Base-by-base conservation (phyloP, 176 grass and related monocot species). In the Dactylis glomerata region DNA sequence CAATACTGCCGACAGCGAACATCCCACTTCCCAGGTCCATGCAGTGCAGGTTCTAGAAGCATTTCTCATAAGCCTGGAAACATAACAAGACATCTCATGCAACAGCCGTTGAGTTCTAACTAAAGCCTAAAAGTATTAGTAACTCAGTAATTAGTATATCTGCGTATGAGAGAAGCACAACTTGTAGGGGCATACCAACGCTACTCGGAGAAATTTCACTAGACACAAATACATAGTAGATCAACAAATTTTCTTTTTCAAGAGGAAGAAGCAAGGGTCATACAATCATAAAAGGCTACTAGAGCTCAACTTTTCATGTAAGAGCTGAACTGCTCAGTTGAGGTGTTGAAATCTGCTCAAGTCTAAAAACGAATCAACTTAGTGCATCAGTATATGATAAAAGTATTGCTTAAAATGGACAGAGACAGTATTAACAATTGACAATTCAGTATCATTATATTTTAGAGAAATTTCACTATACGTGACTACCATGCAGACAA, bases 1-100 rank as follows among this genome's bases (percentile, higher is more conserved):
- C 86, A 58, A 86, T 92, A 55, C 68, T 91, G 27, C 87, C 80
- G 22, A 92, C 92, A 44, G 82, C 88, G 24, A 26, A 66, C 87
- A 94, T 92, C 67, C 92, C 92, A 50, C 87, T 94, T 80, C 88
- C 87, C 80, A 81, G 38, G 5, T 95, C 96, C 81, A 98, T 91
- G 65, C 94, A 95, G 82, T 98, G 96, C 41, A 98, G 96, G 79
- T 98, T 89, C 84, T 98, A 93, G 86, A 98, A 98, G 83, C 96
- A 98, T 89, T 98, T 98, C 65, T 98, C 96, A 45, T 95, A 95
- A 46, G 96, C 93, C 96, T 98, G 81, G 75, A 85, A 76, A 90
- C 15, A 87, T 31, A 83, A 86, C 8, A 84, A 31, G 0, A 32
- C 22, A 47, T 27, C 22, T 54, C 45, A 59, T 80, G 34, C 80